Evolutionary conservation across 2,329 filamentous ascomycete species (phyloP).

Genomic region (Podosphaera leucotricha): DNA sequence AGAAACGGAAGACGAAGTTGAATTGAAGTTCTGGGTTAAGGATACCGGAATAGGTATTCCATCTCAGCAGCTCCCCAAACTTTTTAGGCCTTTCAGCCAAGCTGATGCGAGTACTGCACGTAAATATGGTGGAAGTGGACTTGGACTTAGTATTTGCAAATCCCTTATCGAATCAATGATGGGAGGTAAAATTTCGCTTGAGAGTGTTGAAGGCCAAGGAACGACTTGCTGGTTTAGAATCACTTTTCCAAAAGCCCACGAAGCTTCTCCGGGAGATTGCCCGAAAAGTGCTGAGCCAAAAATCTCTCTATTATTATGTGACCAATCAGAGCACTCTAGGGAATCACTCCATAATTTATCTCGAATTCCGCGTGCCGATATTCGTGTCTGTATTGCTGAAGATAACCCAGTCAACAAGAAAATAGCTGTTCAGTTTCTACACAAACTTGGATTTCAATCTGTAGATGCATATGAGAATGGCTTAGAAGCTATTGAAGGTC

Average conservation of each 20-base stretch:
- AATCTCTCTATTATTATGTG: conserved; percentile 20
- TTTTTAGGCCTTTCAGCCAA: conserved; percentile 84
- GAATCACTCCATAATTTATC: conserved; percentile 40
- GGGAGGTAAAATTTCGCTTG: conserved; percentile 61
- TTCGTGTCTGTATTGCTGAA: conserved; percentile 81
- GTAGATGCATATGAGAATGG: conserved; percentile 84
- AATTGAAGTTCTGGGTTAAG: conserved; percentile 62
- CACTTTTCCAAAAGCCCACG: conserved; percentile 60
- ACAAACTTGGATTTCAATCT: conserved; percentile 55
- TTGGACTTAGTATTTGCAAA: conserved; percentile 85
- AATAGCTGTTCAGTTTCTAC: conserved; percentile 78
- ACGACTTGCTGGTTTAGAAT: conserved; percentile 60
- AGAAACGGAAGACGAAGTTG: conserved; percentile 46
- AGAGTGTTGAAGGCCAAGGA: conserved; percentile 48
- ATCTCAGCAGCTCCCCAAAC: conserved; percentile 54
- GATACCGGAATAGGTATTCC: conserved; percentile 87
- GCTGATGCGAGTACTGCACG: conserved; percentile 76
- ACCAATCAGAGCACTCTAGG: conserved; percentile 20
- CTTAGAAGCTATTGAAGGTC: conserved; percentile 61
- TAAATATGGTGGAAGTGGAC: conserved; percentile 76
- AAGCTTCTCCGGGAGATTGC: conserved; percentile 32
- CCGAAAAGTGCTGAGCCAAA: conserved; percentile 16
- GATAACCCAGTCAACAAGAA: conserved; percentile 90
- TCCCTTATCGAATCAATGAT: conserved; percentile 83
- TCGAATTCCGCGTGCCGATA: conserved; percentile 47